phyloP scores from a whole-genome alignment of 371 early-diverging fungal species.

The Coemansia sp. region DNA sequence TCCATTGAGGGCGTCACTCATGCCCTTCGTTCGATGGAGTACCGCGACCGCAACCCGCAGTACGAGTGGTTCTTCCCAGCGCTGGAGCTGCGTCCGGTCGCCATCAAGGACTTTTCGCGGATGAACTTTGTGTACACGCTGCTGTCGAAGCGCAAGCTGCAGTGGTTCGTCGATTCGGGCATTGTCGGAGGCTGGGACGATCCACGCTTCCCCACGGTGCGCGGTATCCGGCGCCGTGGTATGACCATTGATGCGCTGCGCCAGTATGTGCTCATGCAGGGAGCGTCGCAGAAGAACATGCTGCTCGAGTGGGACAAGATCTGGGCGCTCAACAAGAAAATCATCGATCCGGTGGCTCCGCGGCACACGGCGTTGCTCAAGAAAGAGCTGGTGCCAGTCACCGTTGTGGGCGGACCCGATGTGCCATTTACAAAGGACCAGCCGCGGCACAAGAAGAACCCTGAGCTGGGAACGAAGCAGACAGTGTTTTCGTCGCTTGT shows the following conservation, averaged over 20 bases:
- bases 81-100: conserved; percentile 82
- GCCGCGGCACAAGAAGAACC: conserved; percentile 95
- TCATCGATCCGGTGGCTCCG: conserved; percentile 94
- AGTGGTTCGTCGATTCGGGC: conserved; percentile 94
- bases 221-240: conserved; percentile 98
- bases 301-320: conserved; percentile 99
- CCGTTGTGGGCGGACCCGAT: conserved; percentile 61
- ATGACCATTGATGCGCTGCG: conserved; percentile 98
- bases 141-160: conserved; percentile 98
- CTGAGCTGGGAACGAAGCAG: conserved; percentile 85
- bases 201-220: conserved; percentile 99
- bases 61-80: conserved; percentile 98
- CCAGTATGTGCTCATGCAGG: conserved; percentile 98
- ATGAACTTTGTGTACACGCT: conserved; percentile 99
- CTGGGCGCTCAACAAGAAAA: conserved; percentile 98
- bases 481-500: conserved; percentile 78
- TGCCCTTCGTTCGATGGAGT: conserved; percentile 98
- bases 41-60: conserved; percentile 98
- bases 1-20: conserved; percentile 98
- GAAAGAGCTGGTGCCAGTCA: conserved; percentile 63
- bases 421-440: conserved; percentile 60
- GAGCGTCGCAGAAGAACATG: conserved; percentile 94
- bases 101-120: conserved; percentile 94
- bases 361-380: conserved; percentile 84
- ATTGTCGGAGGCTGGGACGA: conserved; percentile 99